Conservation (phyloP, 768 basidiomycete genomes). For the Arthromyces matolae region DNA sequence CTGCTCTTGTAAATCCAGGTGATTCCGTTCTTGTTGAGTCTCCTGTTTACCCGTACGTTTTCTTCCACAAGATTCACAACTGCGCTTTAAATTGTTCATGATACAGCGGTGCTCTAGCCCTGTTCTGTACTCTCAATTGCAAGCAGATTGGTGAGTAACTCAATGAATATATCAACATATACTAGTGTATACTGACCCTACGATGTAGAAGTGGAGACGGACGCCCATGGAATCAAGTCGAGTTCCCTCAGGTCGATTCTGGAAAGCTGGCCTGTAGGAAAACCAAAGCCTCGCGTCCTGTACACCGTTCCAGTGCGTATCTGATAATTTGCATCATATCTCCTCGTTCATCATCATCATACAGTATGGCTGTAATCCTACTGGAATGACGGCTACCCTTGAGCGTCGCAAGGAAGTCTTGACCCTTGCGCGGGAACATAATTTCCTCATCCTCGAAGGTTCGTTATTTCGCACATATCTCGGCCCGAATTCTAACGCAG, state of each 20-base stretch:
- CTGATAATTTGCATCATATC: neutral
- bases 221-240: constrained; percentile 62
- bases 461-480: constrained; percentile 7
- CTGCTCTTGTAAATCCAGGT: constrained; percentile 67
- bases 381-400: constrained; percentile 67
- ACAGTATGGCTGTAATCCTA: constrained; percentile 84
- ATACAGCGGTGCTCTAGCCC: constrained; percentile 57
- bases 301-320: constrained; percentile 70
- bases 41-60: constrained; percentile 64
- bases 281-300: constrained; percentile 67
- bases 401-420: constrained; percentile 69
- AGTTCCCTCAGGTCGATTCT: constrained; percentile 55
- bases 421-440: constrained; percentile 60
- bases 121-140: constrained; percentile 48
- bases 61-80: no score
- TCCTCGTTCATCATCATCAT: neutral
- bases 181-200: neutral
- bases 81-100: constrained; percentile 3
- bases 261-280: constrained; percentile 63
- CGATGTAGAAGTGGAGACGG: constrained; percentile 61
- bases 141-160: constrained; percentile 51
- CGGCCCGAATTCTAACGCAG: neutral
- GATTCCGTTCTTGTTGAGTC: constrained; percentile 80
- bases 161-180: neutral
- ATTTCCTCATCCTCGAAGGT: constrained; percentile 83